These are phyloP conservation scores for Talaromyces sp. DNA, from an alignment of 2,329 filamentous ascomycete genomes.

Conservation along the genomic window DNA sequence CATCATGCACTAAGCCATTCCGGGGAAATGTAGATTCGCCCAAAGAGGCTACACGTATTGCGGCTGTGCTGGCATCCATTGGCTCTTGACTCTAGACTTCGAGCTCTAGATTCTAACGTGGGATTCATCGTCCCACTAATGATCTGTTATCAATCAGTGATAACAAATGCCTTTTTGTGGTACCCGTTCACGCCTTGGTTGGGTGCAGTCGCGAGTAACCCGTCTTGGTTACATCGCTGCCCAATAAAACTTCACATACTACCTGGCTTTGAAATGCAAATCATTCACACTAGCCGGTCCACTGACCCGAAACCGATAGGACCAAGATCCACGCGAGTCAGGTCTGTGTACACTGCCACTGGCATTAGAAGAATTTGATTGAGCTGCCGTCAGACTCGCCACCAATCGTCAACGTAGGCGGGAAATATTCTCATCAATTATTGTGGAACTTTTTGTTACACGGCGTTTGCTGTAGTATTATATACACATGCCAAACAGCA, in stretches of 20 bases:
- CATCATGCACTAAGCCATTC: neutral
- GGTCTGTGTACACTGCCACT: neutral
- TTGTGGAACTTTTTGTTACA: neutral
- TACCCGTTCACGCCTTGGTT: neutral
- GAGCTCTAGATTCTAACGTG: neutral
- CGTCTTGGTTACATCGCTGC: neutral
- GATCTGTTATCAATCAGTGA: neutral
- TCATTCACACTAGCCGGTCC: neutral
- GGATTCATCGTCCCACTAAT: neutral
- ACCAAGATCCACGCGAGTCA: neutral
- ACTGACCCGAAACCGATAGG: neutral
- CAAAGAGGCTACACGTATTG: neutral
- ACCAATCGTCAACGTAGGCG: neutral
- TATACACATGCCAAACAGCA: neutral
- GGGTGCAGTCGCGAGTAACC: neutral
- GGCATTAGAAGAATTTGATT: neutral
- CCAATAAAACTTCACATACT: neutral
- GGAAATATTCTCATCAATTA: neutral
- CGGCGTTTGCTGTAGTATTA: neutral
- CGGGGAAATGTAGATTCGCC: neutral
- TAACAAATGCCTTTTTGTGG: neutral
- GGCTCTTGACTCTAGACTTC: neutral
- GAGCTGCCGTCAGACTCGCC: neutral
- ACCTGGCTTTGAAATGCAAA: neutral
- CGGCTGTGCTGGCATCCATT: neutral